Percentiles rank a stretch among this genome's conserved stretches.
Evolutionary conservation across 805 yeast genomes (phyloP).

Genomic region (Pichia thaimueangensis): DNA sequence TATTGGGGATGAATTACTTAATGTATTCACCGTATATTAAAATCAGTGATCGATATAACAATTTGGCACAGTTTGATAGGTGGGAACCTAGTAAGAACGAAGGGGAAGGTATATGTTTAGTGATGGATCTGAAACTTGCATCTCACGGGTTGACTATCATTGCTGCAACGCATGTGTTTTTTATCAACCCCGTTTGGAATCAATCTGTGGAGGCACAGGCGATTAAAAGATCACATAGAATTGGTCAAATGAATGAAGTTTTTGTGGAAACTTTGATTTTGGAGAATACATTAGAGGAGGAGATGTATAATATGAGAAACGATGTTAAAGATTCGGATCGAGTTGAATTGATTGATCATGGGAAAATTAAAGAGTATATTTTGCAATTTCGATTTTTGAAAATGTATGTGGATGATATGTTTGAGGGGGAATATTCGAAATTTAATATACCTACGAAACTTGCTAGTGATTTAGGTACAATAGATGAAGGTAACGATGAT

Average conservation of each 20-base stretch:
- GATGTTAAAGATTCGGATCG: constrained; percentile 18
- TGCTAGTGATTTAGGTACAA: constrained; percentile 12
- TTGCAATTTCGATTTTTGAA: constrained; percentile 43
- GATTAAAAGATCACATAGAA: constrained; percentile 69
- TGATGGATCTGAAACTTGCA: constrained; percentile 64
- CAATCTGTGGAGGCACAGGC: constrained; percentile 69
- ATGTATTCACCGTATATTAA: constrained; percentile 59
- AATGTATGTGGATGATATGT: constrained; percentile 32
- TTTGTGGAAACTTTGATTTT: constrained; percentile 62
- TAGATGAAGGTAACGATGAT: constrained; percentile 15
- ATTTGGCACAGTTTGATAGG: constrained; percentile 44
- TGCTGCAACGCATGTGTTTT: constrained; percentile 62
- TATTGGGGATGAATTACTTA: constrained; percentile 53
- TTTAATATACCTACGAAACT: constrained; percentile 17
- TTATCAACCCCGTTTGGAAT: constrained; percentile 69
- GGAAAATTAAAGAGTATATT: constrained; percentile 51
- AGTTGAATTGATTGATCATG: constrained; percentile 49
- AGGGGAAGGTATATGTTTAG: constrained; percentile 44
- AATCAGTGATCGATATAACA: constrained; percentile 43
- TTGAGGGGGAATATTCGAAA: constrained; percentile 14
- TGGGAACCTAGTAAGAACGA: constrained; percentile 32
- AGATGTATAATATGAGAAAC: constrained; percentile 43
- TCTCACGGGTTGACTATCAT: constrained; percentile 66
- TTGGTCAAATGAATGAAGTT: constrained; percentile 61
- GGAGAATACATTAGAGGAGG: constrained; percentile 60